Conservation (phyloP, 2,329 filamentous ascomycete genomes). For the Harringtonia aguacate region DNA sequence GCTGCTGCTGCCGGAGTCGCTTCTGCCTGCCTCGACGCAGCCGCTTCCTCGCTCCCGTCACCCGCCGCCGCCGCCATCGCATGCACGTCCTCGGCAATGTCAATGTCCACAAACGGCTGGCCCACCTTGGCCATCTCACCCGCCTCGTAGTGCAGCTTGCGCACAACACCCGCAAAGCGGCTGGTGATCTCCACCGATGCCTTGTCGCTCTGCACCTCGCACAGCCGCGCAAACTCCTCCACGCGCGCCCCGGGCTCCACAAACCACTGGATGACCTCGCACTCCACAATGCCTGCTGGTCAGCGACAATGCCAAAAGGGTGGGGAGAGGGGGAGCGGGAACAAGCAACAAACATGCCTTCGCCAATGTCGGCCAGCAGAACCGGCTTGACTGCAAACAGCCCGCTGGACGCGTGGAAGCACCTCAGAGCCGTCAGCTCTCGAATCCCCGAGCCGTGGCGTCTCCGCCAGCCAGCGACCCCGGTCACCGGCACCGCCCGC, state of each 20-base stretch:
- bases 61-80: neutral
- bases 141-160: constrained; percentile 89
- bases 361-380: constrained; percentile 73
- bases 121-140: constrained; percentile 96
- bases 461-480: too few species aligned
- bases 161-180: constrained; percentile 88
- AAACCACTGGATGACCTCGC: constrained; percentile 99
- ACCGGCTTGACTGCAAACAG: constrained; percentile 63
- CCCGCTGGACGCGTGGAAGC: constrained; percentile 38
- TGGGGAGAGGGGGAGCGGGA: neutral
- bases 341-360: constrained; percentile 38
- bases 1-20: neutral
- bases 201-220: constrained; percentile 98
- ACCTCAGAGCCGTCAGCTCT: too few species aligned
- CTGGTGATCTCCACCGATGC: constrained; percentile 87
- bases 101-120: constrained; percentile 89
- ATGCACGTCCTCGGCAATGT: constrained; percentile 68
- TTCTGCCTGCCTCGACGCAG: neutral
- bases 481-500: too few species aligned
- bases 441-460: too few species aligned
- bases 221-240: constrained; percentile 95
- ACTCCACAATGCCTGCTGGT: constrained; percentile 78
- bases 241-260: constrained; percentile 91
- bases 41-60: constrained; percentile 7
- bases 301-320: too few species aligned